phyloP scores from a whole-genome alignment of 75 land plant species.

The Cupressus sempervirens region DNA sequence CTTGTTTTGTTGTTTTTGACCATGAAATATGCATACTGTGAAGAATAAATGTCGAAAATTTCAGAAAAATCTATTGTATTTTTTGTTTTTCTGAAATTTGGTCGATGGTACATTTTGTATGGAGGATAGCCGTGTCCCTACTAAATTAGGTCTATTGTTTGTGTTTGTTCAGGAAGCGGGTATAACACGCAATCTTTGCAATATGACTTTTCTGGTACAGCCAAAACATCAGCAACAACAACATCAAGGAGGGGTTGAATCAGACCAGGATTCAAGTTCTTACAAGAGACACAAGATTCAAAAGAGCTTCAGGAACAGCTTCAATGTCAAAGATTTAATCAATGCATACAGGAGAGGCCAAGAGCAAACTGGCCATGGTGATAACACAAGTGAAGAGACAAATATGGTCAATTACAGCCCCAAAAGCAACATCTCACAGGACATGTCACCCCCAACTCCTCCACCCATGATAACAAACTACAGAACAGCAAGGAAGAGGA shows the following conservation, averaged over 20 bases:
- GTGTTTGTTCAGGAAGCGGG: not conserved
- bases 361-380: not conserved
- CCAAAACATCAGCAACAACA: not conserved
- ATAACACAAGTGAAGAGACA: constrained; percentile 1
- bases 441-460: constrained; percentile 25
- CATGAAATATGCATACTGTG: no score
- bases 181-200: constrained; percentile 8
- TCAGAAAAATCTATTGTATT: no score
- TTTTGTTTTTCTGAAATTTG: no score
- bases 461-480: constrained; percentile 23
- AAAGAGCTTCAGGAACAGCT: not conserved
- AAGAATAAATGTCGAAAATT: no score
- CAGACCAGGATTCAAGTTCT: constrained; percentile 9
- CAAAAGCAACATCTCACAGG: not conserved
- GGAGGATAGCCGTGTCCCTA: no score
- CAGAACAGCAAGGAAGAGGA: constrained; percentile 41
- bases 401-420: constrained; percentile 5
- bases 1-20: no score
- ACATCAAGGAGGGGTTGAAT: constrained; percentile 11
- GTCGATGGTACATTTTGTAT: no score
- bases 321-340: not conserved
- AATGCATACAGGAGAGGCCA: not conserved
- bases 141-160: not conserved
- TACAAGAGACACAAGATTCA: constrained; percentile 8
- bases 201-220: constrained; percentile 9